Evolutionary conservation across 495 filamentous ascomycete genomes (phyloP).

Genomic region (Hypoxylon subgilvum): DNA sequence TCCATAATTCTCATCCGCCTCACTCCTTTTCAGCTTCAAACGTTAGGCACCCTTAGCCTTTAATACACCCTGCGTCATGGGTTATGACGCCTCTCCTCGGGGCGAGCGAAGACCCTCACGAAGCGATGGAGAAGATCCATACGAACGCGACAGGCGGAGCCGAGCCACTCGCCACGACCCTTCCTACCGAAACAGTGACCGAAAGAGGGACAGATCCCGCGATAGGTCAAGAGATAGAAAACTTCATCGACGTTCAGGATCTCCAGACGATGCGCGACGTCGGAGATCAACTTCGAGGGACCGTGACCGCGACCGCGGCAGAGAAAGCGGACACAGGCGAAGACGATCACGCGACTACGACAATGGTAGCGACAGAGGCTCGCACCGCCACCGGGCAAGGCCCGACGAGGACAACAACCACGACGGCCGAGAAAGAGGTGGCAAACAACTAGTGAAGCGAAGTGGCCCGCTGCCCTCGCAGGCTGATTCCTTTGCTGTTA

Average conservation of each 20-base stretch:
- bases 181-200: conserved; percentile 23
- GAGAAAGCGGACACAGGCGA: conserved; percentile 20
- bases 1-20: conserved; percentile 5
- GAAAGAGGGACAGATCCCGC: conserved; percentile 31
- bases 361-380: conserved; percentile 16
- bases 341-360: conserved; percentile 32
- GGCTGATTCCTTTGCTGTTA: conserved; percentile 67
- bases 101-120: conserved; percentile 20
- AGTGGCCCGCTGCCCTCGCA: conserved; percentile 73
- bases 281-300: conserved; percentile 44
- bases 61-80: conserved; percentile 10
- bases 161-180: conserved; percentile 32
- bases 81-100: conserved; percentile 16
- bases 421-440: conserved; percentile 19
- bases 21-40: conserved; percentile 6
- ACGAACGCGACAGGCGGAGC: conserved; percentile 30
- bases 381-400: conserved; percentile 25
- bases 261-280: conserved; percentile 40
- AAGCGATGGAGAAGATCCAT: conserved; percentile 27
- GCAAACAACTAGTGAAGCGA: conserved; percentile 44
- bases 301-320: conserved; percentile 26
- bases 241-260: conserved; percentile 45
- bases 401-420: conserved; percentile 25
- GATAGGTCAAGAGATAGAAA: conserved; percentile 41
- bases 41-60: not conserved